Percentiles rank a stretch among this genome's conserved stretches.
Evolutionary conservation across 331 rosid genomes (phyloP).

Genomic region (Arachis monticola): DNA sequence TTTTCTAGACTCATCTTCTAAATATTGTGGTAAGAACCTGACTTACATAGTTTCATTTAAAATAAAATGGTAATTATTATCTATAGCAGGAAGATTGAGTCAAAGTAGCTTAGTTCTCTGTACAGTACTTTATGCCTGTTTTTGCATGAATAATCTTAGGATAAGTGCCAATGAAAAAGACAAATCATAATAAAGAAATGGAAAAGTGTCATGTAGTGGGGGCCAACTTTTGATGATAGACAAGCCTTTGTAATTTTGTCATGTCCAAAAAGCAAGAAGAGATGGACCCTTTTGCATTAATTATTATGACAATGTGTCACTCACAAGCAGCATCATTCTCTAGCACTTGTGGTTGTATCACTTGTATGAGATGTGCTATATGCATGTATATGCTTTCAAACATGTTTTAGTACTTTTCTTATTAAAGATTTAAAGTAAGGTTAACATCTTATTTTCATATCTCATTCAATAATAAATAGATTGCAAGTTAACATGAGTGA

Average conservation of each 20-base stretch:
- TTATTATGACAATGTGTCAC: constrained; percentile 18
- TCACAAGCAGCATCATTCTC: constrained; percentile 12
- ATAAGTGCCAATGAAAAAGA: not conserved
- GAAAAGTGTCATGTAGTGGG: constrained; percentile 4
- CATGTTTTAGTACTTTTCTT: too few species aligned
- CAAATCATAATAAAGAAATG: not conserved
- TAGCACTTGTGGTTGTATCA: not conserved
- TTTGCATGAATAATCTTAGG: constrained; percentile 14
- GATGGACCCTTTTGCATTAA: constrained; percentile 29
- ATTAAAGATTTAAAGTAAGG: too few species aligned
- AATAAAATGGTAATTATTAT: not conserved
- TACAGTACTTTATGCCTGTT: not conserved
- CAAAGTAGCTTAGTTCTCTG: constrained; percentile 7
- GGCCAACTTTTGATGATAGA: constrained; percentile 24
- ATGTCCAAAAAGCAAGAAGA: not conserved
- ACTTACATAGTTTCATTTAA: not conserved
- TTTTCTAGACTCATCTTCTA: not conserved
- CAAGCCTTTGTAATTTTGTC: constrained; percentile 15
- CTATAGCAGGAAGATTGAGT: not conserved
- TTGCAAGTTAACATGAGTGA: too few species aligned
- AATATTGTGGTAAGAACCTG: not conserved
- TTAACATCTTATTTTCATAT: too few species aligned
- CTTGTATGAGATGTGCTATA: not conserved
- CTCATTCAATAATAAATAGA: too few species aligned
- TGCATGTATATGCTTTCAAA: not conserved